Percentiles rank a stretch among this genome's conserved stretches.
Evolutionary conservation across 108 stramenopile genomes (phyloP).

Genomic region (Discostella pseudostelligera): DNA sequence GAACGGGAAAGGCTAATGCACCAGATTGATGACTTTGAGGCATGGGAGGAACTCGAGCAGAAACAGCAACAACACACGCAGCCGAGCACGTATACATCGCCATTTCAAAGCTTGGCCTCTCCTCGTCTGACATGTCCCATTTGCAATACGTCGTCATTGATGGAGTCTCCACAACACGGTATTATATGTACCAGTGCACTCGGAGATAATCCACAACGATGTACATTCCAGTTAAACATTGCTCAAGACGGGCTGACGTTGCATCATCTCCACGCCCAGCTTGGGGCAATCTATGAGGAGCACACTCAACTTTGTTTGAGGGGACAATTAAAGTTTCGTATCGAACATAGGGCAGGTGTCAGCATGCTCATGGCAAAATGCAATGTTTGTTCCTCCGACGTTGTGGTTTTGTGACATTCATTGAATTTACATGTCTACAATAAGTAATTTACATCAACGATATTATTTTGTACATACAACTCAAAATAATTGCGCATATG

Average conservation of each 20-base stretch:
- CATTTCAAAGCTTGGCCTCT: slow-evolving; percentile 5
- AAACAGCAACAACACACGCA: slow-evolving; percentile 19
- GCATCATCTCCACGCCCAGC: slow-evolving; percentile 24
- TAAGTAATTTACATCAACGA: no score
- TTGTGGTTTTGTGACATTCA: slow-evolving; percentile 20
- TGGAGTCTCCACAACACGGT: slow-evolving; percentile 29
- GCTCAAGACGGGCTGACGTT: slow-evolving; percentile 36
- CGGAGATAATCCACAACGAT: background rate
- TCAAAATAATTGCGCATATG: slow-evolving; percentile 3
- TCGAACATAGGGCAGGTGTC: slow-evolving; percentile 21
- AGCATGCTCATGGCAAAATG: slow-evolving; percentile 32
- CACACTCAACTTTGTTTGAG: slow-evolving; percentile 16
- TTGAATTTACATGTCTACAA: background rate
- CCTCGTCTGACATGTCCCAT: slow-evolving; percentile 31
- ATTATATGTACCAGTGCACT: slow-evolving; percentile 18
- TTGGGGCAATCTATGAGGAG: slow-evolving; percentile 28
- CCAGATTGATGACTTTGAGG: slow-evolving; percentile 24
- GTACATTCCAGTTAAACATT: slow-evolving; percentile 36
- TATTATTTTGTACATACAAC: no score
- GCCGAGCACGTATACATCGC: slow-evolving; percentile 24
- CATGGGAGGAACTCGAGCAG: slow-evolving; percentile 18
- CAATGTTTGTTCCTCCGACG: slow-evolving; percentile 19
- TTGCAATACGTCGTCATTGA: slow-evolving; percentile 26
- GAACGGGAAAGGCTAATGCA: slow-evolving; percentile 18
- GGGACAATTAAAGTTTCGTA: slow-evolving; percentile 26